phyloP scores from a whole-genome alignment of 495 filamentous ascomycete species.

The Recurvomyces mirabilis region DNA sequence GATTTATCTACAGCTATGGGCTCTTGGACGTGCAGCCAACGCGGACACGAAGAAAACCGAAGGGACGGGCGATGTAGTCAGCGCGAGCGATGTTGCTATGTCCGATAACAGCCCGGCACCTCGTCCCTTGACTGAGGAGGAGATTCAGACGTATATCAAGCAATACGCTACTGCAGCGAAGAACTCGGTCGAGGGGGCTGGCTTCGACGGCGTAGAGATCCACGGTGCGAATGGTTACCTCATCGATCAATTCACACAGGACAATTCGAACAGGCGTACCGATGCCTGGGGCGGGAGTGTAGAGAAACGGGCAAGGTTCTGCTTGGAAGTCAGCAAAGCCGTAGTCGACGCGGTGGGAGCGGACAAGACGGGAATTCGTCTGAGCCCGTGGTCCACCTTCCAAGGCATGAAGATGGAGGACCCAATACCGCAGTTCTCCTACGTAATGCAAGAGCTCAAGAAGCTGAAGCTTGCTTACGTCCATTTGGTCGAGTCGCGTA shows the following conservation, averaged over 20 bases:
- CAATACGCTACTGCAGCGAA: conserved; percentile 51
- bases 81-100: conserved; percentile 31
- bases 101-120: conserved; percentile 34
- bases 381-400: conserved; percentile 54
- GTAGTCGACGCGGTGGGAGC: conserved; percentile 54
- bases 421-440: conserved; percentile 49
- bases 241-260: conserved; percentile 63
- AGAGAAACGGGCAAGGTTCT: conserved; percentile 57
- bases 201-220: conserved; percentile 69
- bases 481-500: conserved; percentile 49
- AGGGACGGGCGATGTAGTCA: conserved; percentile 21
- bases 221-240: conserved; percentile 67
- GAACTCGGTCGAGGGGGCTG: conserved; percentile 51
- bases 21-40: conserved; percentile 48
- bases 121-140: conserved; percentile 40
- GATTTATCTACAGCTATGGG: conserved; percentile 61
- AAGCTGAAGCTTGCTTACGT: conserved; percentile 51
- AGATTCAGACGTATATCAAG: conserved; percentile 46
- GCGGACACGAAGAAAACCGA: conserved; percentile 32
- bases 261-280: conserved; percentile 48
- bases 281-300: conserved; percentile 62
- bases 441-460: conserved; percentile 44
- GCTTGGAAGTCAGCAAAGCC: conserved; percentile 51
- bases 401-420: conserved; percentile 60
- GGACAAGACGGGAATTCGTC: conserved; percentile 48